A percentile compares a stretch with the other conserved stretches of the same genome.
phyloP scores from a whole-genome alignment of 1,284 basidiomycete genomes.

The Ustilago bromivora region DNA sequence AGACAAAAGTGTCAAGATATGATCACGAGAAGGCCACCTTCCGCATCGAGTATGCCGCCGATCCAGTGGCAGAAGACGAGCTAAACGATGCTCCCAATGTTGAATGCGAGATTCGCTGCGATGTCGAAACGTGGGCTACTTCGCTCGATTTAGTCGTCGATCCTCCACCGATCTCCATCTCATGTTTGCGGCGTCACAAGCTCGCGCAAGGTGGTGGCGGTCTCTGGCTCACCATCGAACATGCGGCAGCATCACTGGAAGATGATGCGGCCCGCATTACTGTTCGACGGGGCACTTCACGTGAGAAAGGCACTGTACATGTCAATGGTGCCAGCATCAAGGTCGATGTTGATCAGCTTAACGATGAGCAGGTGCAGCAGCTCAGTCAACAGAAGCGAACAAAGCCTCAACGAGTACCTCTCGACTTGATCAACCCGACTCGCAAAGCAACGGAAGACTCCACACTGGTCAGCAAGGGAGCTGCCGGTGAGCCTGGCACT shows the following conservation, averaged over 20 bases:
- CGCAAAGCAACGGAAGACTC: conserved; percentile 17
- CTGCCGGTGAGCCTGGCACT: conserved; percentile 2
- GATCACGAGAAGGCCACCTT: conserved; percentile 87
- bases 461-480: not conserved
- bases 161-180: conserved; percentile 87
- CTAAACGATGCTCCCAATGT: conserved; percentile 73
- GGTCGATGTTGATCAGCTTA: conserved; percentile 91
- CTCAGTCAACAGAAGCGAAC: conserved; percentile 86
- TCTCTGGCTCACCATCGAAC: conserved; percentile 93
- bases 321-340: conserved; percentile 88
- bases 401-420: conserved; percentile 85
- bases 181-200: conserved; percentile 86
- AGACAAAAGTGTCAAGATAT: conserved; percentile 80
- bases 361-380: conserved; percentile 86
- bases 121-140: conserved; percentile 88
- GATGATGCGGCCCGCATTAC: conserved; percentile 77
- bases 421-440: conserved; percentile 75
- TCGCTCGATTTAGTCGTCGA: conserved; percentile 92
- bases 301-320: conserved; percentile 82
- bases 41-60: conserved; percentile 84
- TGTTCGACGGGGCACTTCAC: conserved; percentile 77
- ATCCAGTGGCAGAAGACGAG: conserved; percentile 23
- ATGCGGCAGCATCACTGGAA: conserved; percentile 81
- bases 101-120: conserved; percentile 94
- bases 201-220: conserved; percentile 90